These are phyloP conservation scores for Grosmannia huntii DNA, from an alignment of 2,329 filamentous ascomycete genomes.

Conservation along the genomic window DNA sequence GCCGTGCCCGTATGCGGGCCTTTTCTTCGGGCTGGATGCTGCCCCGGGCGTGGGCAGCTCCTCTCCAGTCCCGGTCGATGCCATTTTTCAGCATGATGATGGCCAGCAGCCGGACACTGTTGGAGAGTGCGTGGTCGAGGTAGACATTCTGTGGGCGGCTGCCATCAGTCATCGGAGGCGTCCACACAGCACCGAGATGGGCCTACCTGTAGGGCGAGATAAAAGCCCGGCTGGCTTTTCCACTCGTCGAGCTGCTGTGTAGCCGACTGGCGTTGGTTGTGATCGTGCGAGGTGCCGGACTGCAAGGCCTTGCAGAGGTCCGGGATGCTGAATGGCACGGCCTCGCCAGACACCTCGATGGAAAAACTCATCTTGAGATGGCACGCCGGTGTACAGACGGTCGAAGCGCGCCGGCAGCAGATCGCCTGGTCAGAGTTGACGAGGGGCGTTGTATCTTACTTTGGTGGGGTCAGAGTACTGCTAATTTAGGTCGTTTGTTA, in stretches of 20 bases:
- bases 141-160: constrained; percentile 51
- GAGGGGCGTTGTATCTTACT: neutral
- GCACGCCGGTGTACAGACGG: neutral
- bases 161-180: neutral
- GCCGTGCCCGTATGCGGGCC: constrained; percentile 55
- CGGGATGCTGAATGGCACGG: constrained; percentile 52
- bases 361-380: constrained; percentile 46
- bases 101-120: constrained; percentile 73
- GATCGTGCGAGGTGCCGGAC: constrained; percentile 48
- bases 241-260: constrained; percentile 60
- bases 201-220: constrained; percentile 53
- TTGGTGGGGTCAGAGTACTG: neutral
- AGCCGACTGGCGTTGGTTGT: constrained; percentile 51
- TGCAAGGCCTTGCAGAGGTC: constrained; percentile 53
- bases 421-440: neutral
- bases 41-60: constrained; percentile 42
- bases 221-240: constrained; percentile 56
- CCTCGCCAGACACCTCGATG: constrained; percentile 72
- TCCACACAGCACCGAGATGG: neutral
- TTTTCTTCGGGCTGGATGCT: constrained; percentile 67
- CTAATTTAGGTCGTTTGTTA: neutral
- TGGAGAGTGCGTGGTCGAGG: constrained; percentile 62
- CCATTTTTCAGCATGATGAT: constrained; percentile 95
- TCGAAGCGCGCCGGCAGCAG: neutral
- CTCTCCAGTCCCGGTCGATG: constrained; percentile 85